Base-by-base conservation (phyloP, 2,329 filamentous ascomycete species). In the Ophiostoma piceae region DNA sequence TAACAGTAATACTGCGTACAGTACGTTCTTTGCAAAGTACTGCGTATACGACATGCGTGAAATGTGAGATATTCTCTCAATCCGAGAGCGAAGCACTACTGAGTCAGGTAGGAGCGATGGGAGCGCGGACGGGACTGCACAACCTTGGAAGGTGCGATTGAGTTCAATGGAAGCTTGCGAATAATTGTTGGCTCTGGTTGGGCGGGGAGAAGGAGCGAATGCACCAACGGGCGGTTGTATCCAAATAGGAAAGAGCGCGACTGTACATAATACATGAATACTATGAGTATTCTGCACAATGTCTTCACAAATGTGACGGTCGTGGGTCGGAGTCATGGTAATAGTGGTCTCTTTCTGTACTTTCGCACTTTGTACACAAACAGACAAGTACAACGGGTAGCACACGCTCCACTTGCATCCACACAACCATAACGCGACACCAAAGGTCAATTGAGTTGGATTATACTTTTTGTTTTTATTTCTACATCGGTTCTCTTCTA, bases 391-490 rank as follows among this genome's bases (percentile, higher is more conserved):
- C 51, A 54, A 57, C 51, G 51, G 51, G 51, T 26, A 57, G 51
- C 51, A 57, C n/a, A 12, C 12, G 57, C 57, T 19, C 57, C 57
- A 62, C 66, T 41, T 41, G 14, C 68, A 69, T 65, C 70, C 67
- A 71, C 70, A 71, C 70, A 69, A 41, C 70, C 68, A 69, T 60
- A 66, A 68, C 68, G 47, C 70, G 70, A 71, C 68, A 68, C 66
- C 68, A 22, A 12, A 39, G 35, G 62, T 65, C 62, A 65, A 65
- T 65, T 41, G 32, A 39, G 35, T 22, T 39, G 43, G 14, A 32
- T 62, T 62, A 1, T 35, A 35, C 5, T 35, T 35, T 35, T 35
- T 35, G 14, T 62, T 62, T 60, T 11, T 62, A 7, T 62, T 62
- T 29, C 14, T 16, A 6, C 32, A 29, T 32, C 2, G 12, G 12